phyloP scores from a whole-genome alignment of 2,329 filamentous ascomycete genomes.

The Aspergillus unguis region DNA sequence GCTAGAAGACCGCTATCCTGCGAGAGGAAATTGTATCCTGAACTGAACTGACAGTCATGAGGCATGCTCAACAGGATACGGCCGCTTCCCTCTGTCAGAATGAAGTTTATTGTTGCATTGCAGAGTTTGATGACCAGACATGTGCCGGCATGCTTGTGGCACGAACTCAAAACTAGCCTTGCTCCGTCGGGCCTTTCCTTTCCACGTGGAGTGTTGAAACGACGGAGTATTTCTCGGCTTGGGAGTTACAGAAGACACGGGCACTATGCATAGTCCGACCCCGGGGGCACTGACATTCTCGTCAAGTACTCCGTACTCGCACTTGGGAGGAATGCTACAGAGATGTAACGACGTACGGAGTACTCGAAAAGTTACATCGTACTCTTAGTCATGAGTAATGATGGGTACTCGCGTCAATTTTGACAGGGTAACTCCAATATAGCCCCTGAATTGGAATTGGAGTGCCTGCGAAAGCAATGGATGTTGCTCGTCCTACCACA shows the following conservation, averaged over 20 bases:
- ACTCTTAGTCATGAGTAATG: too few species aligned
- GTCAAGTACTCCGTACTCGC: too few species aligned
- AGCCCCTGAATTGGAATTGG: too few species aligned
- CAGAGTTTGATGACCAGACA: neutral
- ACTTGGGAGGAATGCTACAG: too few species aligned
- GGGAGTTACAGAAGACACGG: neutral
- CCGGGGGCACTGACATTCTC: neutral
- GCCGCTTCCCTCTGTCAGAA: neutral
- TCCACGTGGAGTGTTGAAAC: conserved; percentile 13
- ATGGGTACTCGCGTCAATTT: too few species aligned
- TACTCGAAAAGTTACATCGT: too few species aligned
- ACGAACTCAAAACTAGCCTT: neutral
- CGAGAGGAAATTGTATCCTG: conserved; percentile 7
- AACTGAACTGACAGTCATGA: too few species aligned
- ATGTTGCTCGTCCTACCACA: too few species aligned
- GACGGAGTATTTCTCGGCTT: neutral
- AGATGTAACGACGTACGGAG: too few species aligned
- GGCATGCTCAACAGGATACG: too few species aligned
- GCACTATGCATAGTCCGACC: neutral
- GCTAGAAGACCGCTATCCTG: conserved; percentile 2
- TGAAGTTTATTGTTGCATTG: neutral
- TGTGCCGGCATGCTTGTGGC: neutral
- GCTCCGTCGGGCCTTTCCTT: conserved; percentile 8
- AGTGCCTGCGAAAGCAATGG: too few species aligned
- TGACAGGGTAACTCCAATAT: too few species aligned